Base-by-base conservation (phyloP, 1,284 basidiomycete species). In the Sanghuangporus sanghuang region DNA sequence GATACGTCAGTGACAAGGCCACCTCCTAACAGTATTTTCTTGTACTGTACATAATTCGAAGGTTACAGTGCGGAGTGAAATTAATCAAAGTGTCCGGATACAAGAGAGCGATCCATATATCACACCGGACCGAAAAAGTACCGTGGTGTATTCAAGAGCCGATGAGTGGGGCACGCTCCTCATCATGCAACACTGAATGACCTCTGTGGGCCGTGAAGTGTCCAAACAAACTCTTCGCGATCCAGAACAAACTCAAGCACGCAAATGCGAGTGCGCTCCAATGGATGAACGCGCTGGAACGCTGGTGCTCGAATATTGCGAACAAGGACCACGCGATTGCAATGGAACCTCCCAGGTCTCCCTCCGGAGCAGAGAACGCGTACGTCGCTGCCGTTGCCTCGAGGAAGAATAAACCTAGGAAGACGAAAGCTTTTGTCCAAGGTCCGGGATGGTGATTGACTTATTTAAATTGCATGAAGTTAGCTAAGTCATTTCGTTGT, bases 351-450 rank as follows among this genome's bases (percentile, higher is more conserved):
- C 93, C 92, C 50, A 97, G 84, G 71, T 98, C 95, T 67, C 95
- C 95, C 74, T 97, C 94, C 1, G 85, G 79, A 14, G 89, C 88
- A 53, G 92, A 92, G 79, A 95, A 94, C 53, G 93, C 93, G 74
- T 98, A 97, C 1, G 92, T 90, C 6, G 90, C 92, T 0, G 93
- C 90, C 11, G 95, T 97, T 21, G 86, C 90, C 76, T 96, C 95
- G 67, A 98, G 87, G 89, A 97, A 96, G 79, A 97, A 87, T 84
- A 93, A 76, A 67, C 85, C 91, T 53, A 97, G 85, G 85, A 97
- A 96, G 64, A 96, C 95, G 69, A 96, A 92, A 70, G 94, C 85
- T 74, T 96, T 95, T 73, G 94, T 96, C 86, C 93, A 93, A 64
- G 95, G 77, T 32, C 94, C 94, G 1, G 93, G 87, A 49, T 75